Percentiles rank a stretch among this genome's conserved stretches.
Conservation (phyloP, 345 rosid genomes). For the Lepidium sativum region DNA sequence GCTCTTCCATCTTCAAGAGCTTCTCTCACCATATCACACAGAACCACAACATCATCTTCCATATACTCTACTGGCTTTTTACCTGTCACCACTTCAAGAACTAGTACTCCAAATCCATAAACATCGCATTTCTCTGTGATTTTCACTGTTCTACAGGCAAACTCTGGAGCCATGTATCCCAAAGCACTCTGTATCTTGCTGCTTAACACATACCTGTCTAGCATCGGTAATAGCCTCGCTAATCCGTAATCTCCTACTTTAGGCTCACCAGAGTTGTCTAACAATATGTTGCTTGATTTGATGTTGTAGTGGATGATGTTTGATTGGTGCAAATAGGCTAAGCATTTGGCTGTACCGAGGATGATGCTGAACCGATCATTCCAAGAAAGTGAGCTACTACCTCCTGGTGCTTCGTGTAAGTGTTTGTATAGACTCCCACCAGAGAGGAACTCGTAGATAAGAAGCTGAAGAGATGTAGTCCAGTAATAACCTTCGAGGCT, state of each 20-base stretch:
- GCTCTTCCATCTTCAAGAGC: slow-evolving; percentile 82
- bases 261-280: slow-evolving; percentile 71
- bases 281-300: slow-evolving; percentile 82
- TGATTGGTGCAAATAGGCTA: slow-evolving; percentile 76
- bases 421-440: slow-evolving; percentile 87
- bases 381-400: slow-evolving; percentile 63
- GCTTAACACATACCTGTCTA: slow-evolving; percentile 83
- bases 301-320: slow-evolving; percentile 90
- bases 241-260: slow-evolving; percentile 91
- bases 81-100: slow-evolving; percentile 80
- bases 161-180: slow-evolving; percentile 99
- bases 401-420: slow-evolving; percentile 63
- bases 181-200: slow-evolving; percentile 96
- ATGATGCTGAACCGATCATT: slow-evolving; percentile 76
- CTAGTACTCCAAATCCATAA: slow-evolving; percentile 84
- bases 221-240: slow-evolving; percentile 86
- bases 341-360: slow-evolving; percentile 81
- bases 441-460: slow-evolving; percentile 74
- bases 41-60: slow-evolving; percentile 99
- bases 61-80: slow-evolving; percentile 98
- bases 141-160: slow-evolving; percentile 90
- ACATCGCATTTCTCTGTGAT: slow-evolving; percentile 95
- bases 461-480: slow-evolving; percentile 89
- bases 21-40: slow-evolving; percentile 91
- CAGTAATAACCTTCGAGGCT: slow-evolving; percentile 95